phyloP scores from a whole-genome alignment of 495 filamentous ascomycete genomes.

The Penicillium riverlandense region DNA sequence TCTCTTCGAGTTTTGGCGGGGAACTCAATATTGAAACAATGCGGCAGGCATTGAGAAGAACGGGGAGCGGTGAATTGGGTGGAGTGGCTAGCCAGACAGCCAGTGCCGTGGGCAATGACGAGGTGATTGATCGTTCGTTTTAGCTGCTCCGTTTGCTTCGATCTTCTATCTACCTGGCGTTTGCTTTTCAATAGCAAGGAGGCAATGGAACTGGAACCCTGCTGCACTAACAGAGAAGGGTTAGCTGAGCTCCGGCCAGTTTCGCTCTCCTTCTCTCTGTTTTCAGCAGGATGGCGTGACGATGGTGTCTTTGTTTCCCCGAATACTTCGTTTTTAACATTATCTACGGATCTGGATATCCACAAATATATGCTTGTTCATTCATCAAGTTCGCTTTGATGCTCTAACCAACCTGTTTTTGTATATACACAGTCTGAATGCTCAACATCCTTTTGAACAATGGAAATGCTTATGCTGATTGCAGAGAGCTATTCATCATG shows the following conservation, averaged over 20 bases:
- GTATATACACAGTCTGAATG: conserved; percentile 2
- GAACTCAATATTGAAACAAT: conserved; percentile 86
- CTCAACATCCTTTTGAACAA: not conserved
- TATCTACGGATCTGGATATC: conserved; percentile 11
- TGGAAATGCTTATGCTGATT: too few species aligned
- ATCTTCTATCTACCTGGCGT: not conserved
- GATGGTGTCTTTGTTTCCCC: conserved; percentile 1
- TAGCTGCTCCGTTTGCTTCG: conserved; percentile 6
- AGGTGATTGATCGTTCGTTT: conserved; percentile 19
- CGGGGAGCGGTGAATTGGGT: conserved; percentile 72
- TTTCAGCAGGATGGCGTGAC: conserved; percentile 1
- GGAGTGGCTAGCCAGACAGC: conserved; percentile 52
- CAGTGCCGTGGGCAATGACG: conserved; percentile 46
- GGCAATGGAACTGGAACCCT: not conserved
- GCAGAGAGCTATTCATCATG: too few species aligned
- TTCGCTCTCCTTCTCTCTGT: not conserved
- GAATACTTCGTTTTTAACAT: conserved; percentile 2
- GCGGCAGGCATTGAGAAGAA: conserved; percentile 67
- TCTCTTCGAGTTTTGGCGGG: conserved; percentile 44
- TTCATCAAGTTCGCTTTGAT: not conserved
- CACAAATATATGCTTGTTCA: conserved; percentile 5
- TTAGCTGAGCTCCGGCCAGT: not conserved
- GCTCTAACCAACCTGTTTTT: not conserved
- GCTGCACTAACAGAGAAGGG: not conserved
- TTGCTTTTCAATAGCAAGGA: not conserved